Evolutionary conservation across 495 filamentous ascomycete species (phyloP).

Genomic region (Neurospora sp.): DNA sequence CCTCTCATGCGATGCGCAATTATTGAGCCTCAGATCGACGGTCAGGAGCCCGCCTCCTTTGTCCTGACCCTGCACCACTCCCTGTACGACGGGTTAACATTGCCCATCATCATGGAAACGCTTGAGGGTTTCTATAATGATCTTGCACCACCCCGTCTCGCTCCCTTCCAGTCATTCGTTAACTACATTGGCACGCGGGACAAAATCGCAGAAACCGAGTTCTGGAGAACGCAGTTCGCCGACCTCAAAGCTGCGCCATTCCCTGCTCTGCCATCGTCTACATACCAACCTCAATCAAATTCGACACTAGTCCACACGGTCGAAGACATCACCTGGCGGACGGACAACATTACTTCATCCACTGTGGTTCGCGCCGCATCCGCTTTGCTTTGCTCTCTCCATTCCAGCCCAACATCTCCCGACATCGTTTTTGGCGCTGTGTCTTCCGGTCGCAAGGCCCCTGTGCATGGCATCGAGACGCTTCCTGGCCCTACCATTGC

Average conservation of each 20-base stretch:
- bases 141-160: conserved; percentile 31
- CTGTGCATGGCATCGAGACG: conserved; percentile 34
- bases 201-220: conserved; percentile 19
- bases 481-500: conserved; percentile 47
- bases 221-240: conserved; percentile 35
- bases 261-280: conserved; percentile 43
- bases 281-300: conserved; percentile 44
- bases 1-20: conserved; percentile 46
- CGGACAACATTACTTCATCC: conserved; percentile 38
- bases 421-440: conserved; percentile 46
- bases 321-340: conserved; percentile 32
- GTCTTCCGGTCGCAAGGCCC: conserved; percentile 37
- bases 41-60: conserved; percentile 36
- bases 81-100: conserved; percentile 60
- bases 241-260: conserved; percentile 46
- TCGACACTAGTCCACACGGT: conserved; percentile 34
- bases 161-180: conserved; percentile 36
- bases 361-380: conserved; percentile 53
- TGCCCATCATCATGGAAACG: conserved; percentile 44
- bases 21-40: conserved; percentile 18
- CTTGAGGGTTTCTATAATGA: conserved; percentile 32
- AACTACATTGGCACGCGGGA: conserved; percentile 28
- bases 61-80: conserved; percentile 57
- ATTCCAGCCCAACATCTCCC: conserved; percentile 17
- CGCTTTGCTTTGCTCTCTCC: conserved; percentile 46